phyloP scores from a whole-genome alignment of 2,329 filamentous ascomycete genomes.

The Coleophoma crateriformis region DNA sequence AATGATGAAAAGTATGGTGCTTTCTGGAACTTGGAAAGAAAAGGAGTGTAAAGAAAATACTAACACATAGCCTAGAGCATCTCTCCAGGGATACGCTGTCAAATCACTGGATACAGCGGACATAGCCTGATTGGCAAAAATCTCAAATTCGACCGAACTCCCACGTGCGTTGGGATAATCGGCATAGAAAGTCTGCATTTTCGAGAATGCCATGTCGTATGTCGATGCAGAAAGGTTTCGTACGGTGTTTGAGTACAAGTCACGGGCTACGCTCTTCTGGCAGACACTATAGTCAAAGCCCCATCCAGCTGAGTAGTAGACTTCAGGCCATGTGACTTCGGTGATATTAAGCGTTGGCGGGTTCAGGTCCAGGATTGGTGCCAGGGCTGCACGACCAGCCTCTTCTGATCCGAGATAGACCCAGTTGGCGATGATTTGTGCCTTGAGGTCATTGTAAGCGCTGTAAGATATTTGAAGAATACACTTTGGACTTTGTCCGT shows the following conservation, averaged over 20 bases:
- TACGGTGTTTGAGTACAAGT: background rate
- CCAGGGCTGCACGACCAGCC: background rate
- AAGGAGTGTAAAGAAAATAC: background rate
- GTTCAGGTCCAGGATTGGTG: background rate
- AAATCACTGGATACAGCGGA: background rate
- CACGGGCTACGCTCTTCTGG: background rate
- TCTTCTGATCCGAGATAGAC: background rate
- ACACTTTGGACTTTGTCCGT: background rate
- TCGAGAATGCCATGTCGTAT: background rate
- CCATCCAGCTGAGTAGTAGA: background rate
- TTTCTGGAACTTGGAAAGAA: background rate
- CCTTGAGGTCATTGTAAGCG: background rate
- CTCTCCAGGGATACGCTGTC: background rate
- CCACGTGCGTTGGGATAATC: background rate
- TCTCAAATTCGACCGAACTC: background rate
- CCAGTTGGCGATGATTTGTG: background rate
- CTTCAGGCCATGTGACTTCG: background rate
- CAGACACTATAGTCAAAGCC: background rate
- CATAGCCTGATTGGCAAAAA: background rate
- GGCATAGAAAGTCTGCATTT: background rate
- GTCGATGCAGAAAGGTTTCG: background rate
- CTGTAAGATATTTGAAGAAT: background rate
- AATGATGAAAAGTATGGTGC: no score
- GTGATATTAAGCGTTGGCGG: background rate
- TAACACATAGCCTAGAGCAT: background rate